Evolutionary conservation across 495 filamentous ascomycete genomes (phyloP), one percentile per base, ranked within the genome.

Genomic region (Penicillium cataractarum): DNA sequence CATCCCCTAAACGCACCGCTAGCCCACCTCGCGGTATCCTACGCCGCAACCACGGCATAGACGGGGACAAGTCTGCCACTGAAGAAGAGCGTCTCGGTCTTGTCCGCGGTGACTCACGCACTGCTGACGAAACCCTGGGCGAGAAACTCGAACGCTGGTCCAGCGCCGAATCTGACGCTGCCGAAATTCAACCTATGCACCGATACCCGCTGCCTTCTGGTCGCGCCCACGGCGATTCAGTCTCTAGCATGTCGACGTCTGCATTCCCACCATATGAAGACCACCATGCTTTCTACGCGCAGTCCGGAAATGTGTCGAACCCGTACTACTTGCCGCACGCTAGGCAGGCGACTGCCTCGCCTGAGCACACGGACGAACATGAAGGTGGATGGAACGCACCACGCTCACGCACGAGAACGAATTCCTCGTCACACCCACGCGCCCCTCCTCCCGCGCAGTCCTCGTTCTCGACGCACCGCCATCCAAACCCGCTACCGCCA

Each of bases 51-150:
- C 81, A 82, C 39, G 73, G 67, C 62, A 74, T 69, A n/a, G 57
- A 33, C 57, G 67, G 51, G 42, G 64, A 53, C 22, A 84, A 82
- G 62, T 76, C 76, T 51, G 84, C 85, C 7, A 97, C 93, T 0
- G 95, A 97, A 67, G 95, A 99, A 74, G 95, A 99, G 67, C 82
- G 85, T 35, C 71, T 97, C 21, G 95, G 95, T 0, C 84, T 99
- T 1, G 94, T 97, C 6, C 87, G 88, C 68, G 92, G 92, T 15
- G 91, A 93, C 54, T 75, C 76, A 10, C 71, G 72, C 7, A 55
- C 57, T 13, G 69, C 74, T 35, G 69, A 75, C 52, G 74, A 76
- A 39, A 56, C 57, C n/a, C 54, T 66, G 9, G 69, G 73, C 35
- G 76, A 76, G 50, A 78, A 75, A 39, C 54, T 77, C 8, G 72